Percentiles rank a stretch among this genome's conserved stretches.
Evolutionary conservation across 139 green algal genomes (phyloP).

Genomic region (Limnomonas spitsbergensis): DNA sequence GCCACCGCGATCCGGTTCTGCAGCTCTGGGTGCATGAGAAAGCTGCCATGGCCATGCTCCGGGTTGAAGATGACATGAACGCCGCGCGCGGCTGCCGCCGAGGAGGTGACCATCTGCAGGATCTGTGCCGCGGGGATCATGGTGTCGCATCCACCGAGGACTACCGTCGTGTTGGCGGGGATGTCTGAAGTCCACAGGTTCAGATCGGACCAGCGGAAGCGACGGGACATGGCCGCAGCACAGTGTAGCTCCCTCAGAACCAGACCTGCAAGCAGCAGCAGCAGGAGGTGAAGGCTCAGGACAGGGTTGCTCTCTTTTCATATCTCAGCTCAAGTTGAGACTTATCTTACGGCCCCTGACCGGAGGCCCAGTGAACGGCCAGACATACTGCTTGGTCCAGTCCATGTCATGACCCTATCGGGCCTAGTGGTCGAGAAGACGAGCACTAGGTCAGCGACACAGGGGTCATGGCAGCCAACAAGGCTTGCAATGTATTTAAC

Average conservation of each 20-base stretch:
- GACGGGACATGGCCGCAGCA: slow-evolving; percentile 25
- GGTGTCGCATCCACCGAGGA: slow-evolving; percentile 30
- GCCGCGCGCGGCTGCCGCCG: neutral
- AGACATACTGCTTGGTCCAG: too few relatives aligned
- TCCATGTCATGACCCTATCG: too few relatives aligned
- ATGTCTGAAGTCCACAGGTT: slow-evolving; percentile 42
- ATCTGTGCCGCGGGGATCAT: slow-evolving; percentile 34
- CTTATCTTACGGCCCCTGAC: too few relatives aligned
- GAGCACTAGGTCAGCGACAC: too few relatives aligned
- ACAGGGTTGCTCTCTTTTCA: too few relatives aligned
- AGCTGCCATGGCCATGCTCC: slow-evolving; percentile 29
- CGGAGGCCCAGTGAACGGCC: too few relatives aligned
- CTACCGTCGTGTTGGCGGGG: slow-evolving; percentile 20
- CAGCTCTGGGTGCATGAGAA: slow-evolving; percentile 24
- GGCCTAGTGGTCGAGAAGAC: too few relatives aligned
- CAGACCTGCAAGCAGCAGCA: slow-evolving; percentile 14
- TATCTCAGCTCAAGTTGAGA: too few relatives aligned
- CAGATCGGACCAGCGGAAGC: slow-evolving; percentile 26
- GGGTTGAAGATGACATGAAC: slow-evolving; percentile 12
- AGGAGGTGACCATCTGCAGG: slow-evolving; percentile 12
- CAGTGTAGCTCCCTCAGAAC: slow-evolving; percentile 38
- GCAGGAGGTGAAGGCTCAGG: neutral
- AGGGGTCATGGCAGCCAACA: too few relatives aligned
- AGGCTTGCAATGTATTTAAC: too few relatives aligned
- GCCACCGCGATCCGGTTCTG: neutral